A percentile compares a stretch with the other conserved stretches of the same genome.
phyloP scores from a whole-genome alignment of 1,139 yeast genomes.

The Pichia sp. region DNA sequence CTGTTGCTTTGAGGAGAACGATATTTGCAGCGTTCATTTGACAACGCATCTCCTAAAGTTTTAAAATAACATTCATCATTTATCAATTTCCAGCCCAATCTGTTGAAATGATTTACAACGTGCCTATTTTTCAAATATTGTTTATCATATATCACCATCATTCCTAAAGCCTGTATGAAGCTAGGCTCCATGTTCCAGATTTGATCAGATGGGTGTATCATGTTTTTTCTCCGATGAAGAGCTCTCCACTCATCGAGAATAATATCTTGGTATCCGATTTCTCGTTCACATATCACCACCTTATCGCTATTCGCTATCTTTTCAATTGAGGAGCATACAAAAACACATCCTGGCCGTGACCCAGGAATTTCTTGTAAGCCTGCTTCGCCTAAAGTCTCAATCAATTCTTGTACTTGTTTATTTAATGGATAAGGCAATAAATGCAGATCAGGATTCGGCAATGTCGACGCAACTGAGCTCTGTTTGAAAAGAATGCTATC shows the following conservation, averaged over 20 bases:
- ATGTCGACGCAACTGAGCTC: not conserved
- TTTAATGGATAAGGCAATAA: conserved; percentile 1
- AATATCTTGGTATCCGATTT: not conserved
- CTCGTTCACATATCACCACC: conserved; percentile 1
- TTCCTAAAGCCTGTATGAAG: not conserved
- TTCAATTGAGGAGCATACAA: not conserved
- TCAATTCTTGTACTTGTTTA: not conserved
- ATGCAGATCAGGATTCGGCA: conserved; percentile 4
- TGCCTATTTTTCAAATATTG: not conserved
- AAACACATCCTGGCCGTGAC: not conserved
- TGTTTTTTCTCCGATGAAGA: not conserved
- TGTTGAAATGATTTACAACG: not conserved
- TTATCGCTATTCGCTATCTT: not conserved
- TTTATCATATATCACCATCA: not conserved
- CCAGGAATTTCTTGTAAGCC: not conserved
- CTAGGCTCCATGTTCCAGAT: not conserved
- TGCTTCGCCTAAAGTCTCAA: not conserved
- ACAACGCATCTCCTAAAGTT: not conserved
- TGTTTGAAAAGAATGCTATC: not conserved
- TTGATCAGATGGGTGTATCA: conserved; percentile 6
- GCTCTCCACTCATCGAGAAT: not conserved
- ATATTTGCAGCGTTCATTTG: not conserved
- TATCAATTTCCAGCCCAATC: not conserved
- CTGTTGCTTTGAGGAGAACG: not conserved
- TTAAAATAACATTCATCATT: not conserved